phyloP scores from a whole-genome alignment of 1,284 basidiomycete genomes.

The Termitomyces sp. region DNA sequence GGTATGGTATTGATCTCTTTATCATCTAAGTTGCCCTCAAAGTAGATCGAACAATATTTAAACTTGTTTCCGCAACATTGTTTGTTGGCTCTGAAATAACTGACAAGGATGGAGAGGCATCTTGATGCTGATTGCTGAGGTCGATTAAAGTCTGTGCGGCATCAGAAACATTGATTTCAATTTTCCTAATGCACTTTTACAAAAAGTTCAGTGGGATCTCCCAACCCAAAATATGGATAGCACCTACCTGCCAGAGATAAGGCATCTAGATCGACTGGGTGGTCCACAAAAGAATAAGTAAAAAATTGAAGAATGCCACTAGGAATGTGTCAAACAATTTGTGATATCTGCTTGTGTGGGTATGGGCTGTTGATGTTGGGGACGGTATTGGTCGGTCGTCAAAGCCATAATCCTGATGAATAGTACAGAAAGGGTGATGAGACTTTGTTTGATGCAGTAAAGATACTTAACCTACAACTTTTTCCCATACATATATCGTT shows the following conservation, averaged over 20 bases:
- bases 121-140: neutral
- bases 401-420: neutral
- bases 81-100: too few species aligned
- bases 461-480: neutral
- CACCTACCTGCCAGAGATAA: conserved; percentile 1
- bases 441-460: neutral
- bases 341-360: neutral
- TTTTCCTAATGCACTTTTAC: neutral
- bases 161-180: neutral
- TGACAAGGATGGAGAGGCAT: too few species aligned
- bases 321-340: neutral
- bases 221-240: too few species aligned
- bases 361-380: neutral
- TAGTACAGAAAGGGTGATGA: neutral
- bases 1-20: too few species aligned
- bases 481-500: neutral
- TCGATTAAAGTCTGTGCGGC: too few species aligned
- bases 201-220: too few species aligned
- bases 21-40: too few species aligned
- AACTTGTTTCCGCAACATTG: too few species aligned
- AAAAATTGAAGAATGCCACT: neutral
- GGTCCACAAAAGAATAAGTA: neutral
- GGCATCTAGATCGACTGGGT: neutral
- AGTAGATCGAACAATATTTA: too few species aligned
- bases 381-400: neutral